phyloP scores from a whole-genome alignment of 129 eudicot genomes.

The Apium graveolens region DNA sequence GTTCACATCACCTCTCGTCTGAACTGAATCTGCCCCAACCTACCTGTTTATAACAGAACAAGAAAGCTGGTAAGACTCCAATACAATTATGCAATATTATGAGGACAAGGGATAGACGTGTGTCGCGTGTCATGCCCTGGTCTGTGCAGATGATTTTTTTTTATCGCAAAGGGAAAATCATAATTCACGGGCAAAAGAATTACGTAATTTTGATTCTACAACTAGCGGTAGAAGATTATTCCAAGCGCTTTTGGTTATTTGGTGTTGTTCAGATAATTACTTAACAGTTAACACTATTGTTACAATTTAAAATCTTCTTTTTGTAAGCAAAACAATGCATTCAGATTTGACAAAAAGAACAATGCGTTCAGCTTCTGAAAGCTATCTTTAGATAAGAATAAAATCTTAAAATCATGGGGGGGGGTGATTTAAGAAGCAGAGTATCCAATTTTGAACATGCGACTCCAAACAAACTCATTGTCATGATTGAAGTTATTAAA shows the following conservation, averaged over 20 bases:
- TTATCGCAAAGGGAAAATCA: background rate
- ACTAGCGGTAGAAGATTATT: background rate
- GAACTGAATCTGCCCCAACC: background rate
- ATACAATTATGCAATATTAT: background rate
- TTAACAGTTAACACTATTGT: background rate
- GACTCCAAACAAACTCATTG: background rate
- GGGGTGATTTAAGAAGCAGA: background rate
- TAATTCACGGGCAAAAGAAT: background rate
- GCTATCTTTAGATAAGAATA: background rate
- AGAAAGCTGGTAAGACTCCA: background rate
- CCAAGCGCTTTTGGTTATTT: background rate
- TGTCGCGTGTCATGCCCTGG: background rate
- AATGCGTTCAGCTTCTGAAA: background rate
- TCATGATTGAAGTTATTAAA: background rate
- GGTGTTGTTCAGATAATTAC: background rate
- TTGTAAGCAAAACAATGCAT: background rate
- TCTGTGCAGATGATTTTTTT: background rate
- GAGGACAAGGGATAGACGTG: background rate
- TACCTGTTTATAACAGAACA: background rate
- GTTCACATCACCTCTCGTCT: background rate
- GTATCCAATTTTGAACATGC: background rate
- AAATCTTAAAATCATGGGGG: background rate
- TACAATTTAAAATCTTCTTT: background rate
- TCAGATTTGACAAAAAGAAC: too few species aligned
- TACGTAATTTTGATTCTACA: background rate